These are phyloP conservation scores for Podaxis sp. DNA, from an alignment of 768 basidiomycete genomes.

Conservation along the genomic window DNA sequence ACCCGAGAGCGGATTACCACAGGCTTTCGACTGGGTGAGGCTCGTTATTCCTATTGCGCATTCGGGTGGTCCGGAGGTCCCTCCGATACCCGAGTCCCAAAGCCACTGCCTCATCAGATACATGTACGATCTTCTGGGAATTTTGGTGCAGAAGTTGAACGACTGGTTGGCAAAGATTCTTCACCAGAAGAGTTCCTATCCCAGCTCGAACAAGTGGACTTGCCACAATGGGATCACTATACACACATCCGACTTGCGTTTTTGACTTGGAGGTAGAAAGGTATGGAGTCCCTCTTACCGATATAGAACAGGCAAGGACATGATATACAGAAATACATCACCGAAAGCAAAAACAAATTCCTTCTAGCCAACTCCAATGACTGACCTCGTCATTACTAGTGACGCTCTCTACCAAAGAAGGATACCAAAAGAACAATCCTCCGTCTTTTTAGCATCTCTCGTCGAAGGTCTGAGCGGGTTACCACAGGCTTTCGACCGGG, in stretches of 20 bases:
- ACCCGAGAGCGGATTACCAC: constrained; percentile 24
- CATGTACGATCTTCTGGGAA: constrained; percentile 18
- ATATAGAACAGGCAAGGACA: constrained; percentile 32
- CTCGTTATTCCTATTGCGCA: constrained; percentile 24
- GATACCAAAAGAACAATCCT: constrained; percentile 24
- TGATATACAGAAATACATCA: constrained; percentile 28
- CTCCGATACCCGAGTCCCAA: background rate
- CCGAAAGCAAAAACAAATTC: no score
- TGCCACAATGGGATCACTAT: constrained; percentile 46
- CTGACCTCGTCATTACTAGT: constrained; percentile 45
- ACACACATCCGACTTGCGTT: constrained; percentile 42
- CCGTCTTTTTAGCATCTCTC: constrained; percentile 24
- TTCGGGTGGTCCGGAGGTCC: background rate
- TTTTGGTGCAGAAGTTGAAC: constrained; percentile 29
- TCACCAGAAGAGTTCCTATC: constrained; percentile 28
- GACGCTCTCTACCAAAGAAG: constrained; percentile 58
- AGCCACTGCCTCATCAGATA: background rate
- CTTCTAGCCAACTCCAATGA: constrained; percentile 33
- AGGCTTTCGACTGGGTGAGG: constrained; percentile 38
- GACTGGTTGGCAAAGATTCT: constrained; percentile 29
- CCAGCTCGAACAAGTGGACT: constrained; percentile 26
- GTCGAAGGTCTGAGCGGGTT: constrained; percentile 21
- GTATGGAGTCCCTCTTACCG: constrained; percentile 15
- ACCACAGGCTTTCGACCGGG: constrained; percentile 37
- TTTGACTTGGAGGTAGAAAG: constrained; percentile 37